Conservation (phyloP, 106 monocot species). For the Alisma plantagoaquatica region DNA sequence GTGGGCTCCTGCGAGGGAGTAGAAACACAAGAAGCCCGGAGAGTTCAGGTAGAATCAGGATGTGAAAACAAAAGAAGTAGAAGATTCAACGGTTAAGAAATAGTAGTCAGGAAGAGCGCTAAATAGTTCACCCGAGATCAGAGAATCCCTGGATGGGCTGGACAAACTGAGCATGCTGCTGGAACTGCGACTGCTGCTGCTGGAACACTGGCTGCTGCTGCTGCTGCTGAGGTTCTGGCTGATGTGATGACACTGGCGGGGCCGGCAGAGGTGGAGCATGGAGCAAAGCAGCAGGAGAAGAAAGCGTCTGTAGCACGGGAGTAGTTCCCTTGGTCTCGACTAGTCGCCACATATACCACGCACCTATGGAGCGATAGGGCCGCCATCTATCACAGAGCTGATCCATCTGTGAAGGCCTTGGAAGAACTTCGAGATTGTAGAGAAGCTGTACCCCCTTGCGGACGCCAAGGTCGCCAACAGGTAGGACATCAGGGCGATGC, state of each 20-base stretch:
- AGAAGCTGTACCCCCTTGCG: constrained; percentile 84
- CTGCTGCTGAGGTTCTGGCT: neutral
- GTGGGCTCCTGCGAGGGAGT: no score
- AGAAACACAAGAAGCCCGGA: no score
- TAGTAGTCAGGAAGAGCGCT: neutral
- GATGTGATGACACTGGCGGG: neutral
- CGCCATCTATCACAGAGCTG: constrained; percentile 56
- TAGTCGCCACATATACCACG: constrained; percentile 94
- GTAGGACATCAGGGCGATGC: constrained; percentile 85
- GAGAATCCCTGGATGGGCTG: constrained; percentile 31
- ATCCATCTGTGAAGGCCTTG: constrained; percentile 78
- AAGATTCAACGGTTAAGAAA: neutral
- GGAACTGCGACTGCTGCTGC: neutral
- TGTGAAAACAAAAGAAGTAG: neutral
- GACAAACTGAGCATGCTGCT: constrained; percentile 19
- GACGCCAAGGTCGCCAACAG: constrained; percentile 65
- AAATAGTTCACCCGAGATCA: constrained; percentile 31
- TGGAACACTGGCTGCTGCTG: constrained; percentile 1
- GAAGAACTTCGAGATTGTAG: constrained; percentile 43
- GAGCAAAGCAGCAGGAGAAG: neutral
- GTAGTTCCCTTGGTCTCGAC: constrained; percentile 36
- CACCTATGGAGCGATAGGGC: constrained; percentile 69
- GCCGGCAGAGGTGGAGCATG: neutral
- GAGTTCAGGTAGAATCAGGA: no score
- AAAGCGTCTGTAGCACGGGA: constrained; percentile 9